Conservation (phyloP, 768 basidiomycete genomes). For the Gloeopeniophorella convolvens region DNA sequence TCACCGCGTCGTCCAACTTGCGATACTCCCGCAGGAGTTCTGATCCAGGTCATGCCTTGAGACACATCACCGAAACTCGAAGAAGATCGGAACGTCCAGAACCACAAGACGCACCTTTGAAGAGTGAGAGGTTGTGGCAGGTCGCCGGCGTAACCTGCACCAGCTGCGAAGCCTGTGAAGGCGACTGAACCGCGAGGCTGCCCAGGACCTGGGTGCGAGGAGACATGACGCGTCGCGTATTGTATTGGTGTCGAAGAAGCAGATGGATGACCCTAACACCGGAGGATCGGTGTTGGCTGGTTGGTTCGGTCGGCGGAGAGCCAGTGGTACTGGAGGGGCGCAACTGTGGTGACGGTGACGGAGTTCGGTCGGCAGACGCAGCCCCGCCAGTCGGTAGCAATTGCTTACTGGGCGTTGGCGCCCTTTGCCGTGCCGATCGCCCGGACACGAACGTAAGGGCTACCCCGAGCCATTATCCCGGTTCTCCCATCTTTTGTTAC, state of each 20-base stretch:
- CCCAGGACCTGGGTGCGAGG: constrained; percentile 47
- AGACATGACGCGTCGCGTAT: constrained; percentile 29
- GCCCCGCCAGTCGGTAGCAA: constrained; percentile 8
- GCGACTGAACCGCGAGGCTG: constrained; percentile 63
- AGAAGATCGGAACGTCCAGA: neutral
- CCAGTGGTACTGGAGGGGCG: too few relatives aligned
- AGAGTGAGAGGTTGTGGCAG: constrained; percentile 67
- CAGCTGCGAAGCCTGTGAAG: constrained; percentile 49
- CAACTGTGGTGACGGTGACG: neutral
- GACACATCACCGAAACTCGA: neutral
- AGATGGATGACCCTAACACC: too few relatives aligned
- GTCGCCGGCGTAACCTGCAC: constrained; percentile 71
- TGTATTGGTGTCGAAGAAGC: too few relatives aligned
- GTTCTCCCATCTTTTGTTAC: too few relatives aligned
- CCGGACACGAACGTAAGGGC: constrained; percentile 12
- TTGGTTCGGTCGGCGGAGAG: too few relatives aligned
- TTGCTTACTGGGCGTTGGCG: constrained; percentile 18
- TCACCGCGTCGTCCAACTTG: constrained; percentile 71
- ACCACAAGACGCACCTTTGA: constrained; percentile 51
- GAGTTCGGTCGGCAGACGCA: neutral
- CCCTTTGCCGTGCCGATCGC: constrained; percentile 10
- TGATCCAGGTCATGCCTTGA: constrained; percentile 27
- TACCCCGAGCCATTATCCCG: constrained; percentile 8
- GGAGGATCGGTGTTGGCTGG: too few relatives aligned
- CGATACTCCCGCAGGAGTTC: constrained; percentile 81